A percentile compares a stretch with the other conserved stretches of the same genome.
These are phyloP conservation scores for Trypanosoma platydactyli DNA, from an alignment of 208 protist species.

Conservation along the genomic window DNA sequence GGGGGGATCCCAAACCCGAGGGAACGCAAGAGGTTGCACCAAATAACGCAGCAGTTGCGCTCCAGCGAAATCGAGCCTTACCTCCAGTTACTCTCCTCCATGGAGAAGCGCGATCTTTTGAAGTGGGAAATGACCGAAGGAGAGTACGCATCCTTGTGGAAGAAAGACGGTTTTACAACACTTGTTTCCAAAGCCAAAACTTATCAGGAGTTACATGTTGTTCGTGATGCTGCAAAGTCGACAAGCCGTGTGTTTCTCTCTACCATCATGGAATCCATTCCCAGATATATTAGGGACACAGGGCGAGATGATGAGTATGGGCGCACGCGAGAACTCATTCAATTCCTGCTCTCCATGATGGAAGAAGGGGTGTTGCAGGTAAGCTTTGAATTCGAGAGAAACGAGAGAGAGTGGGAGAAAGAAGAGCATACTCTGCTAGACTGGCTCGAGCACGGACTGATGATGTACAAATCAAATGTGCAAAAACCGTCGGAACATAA, in stretches of 20 bases:
- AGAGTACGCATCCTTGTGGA: slow-evolving; percentile 14
- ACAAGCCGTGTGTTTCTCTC: slow-evolving; percentile 37
- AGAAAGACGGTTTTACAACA: slow-evolving; percentile 11
- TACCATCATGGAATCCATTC: slow-evolving; percentile 20
- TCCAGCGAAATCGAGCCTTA: slow-evolving; percentile 20
- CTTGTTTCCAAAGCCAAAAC: slow-evolving; percentile 18
- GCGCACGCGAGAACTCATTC: slow-evolving; percentile 2
- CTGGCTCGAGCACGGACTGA: neutral
- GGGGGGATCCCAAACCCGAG: slow-evolving; percentile 3
- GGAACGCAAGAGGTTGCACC: slow-evolving; percentile 21
- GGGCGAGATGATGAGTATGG: neutral
- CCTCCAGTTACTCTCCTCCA: slow-evolving; percentile 16
- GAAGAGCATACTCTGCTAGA: neutral
- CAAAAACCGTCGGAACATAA: neutral
- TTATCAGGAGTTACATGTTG: slow-evolving; percentile 37
- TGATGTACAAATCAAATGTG: neutral
- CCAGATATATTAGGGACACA: neutral
- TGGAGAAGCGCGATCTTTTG: slow-evolving; percentile 26
- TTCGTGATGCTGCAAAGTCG: slow-evolving; percentile 40
- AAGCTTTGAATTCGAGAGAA: slow-evolving; percentile 7
- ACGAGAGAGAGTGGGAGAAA: neutral
- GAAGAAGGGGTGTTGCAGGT: slow-evolving; percentile 29
- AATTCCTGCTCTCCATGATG: slow-evolving; percentile 43
- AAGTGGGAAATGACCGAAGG: slow-evolving; percentile 10
- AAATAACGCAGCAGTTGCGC: slow-evolving; percentile 21